A percentile compares a stretch with the other conserved stretches of the same genome.
Evolutionary conservation across 371 early-diverging fungal genomes (phyloP).

Genomic region (Rhizomucor pusillus): DNA sequence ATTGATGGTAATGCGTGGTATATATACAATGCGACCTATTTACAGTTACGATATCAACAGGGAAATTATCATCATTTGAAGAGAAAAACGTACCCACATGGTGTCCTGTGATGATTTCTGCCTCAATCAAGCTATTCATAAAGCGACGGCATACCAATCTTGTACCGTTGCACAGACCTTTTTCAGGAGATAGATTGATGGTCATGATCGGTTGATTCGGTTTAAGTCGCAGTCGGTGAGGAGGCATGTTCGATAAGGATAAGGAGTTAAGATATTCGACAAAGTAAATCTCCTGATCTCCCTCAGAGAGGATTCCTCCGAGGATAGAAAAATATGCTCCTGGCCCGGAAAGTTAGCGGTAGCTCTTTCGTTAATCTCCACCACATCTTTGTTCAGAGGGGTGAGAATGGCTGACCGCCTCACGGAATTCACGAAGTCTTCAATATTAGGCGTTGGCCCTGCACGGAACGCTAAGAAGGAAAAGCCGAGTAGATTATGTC

Average conservation of each 20-base stretch:
- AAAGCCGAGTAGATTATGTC: background rate
- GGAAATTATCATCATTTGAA: background rate
- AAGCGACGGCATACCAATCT: conserved; percentile 15
- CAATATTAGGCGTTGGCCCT: background rate
- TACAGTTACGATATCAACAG: background rate
- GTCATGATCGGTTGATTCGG: conserved; percentile 23
- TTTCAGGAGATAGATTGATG: conserved; percentile 19
- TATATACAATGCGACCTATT: background rate
- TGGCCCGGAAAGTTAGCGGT: background rate
- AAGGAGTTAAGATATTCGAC: conserved; percentile 2
- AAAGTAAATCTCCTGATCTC: background rate
- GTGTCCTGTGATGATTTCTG: conserved; percentile 10
- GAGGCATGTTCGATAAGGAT: conserved; percentile 14
- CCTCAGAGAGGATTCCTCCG: background rate
- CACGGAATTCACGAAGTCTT: no score
- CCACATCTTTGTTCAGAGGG: background rate
- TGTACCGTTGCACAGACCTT: conserved; percentile 29
- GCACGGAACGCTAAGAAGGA: background rate
- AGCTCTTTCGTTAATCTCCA: background rate
- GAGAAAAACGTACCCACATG: background rate
- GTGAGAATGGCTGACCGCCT: background rate
- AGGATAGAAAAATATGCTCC: background rate
- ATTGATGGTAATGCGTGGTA: conserved; percentile 2
- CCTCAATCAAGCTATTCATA: conserved; percentile 9
- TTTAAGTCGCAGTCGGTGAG: conserved; percentile 16